Evolutionary conservation across 2,329 filamentous ascomycete species (phyloP).

Genomic region (Neofusicoccum parvum): DNA sequence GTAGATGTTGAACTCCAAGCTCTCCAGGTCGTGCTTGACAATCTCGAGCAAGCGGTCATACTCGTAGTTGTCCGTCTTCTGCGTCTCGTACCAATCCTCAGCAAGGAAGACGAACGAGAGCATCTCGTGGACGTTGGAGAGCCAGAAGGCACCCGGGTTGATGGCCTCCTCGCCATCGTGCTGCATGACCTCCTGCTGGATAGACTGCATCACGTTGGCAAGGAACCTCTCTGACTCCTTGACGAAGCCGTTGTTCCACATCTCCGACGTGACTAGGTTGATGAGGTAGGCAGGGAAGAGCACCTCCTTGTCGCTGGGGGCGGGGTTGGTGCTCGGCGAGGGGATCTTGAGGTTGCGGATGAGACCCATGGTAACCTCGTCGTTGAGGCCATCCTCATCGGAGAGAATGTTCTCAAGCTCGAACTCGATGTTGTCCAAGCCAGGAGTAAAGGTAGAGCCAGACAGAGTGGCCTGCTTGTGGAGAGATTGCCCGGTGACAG

Average conservation of each 20-base stretch:
- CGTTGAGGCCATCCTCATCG: conserved; percentile 93
- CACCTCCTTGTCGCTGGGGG: conserved; percentile 96
- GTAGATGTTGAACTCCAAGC: conserved; percentile 99
- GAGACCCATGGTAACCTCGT: conserved; percentile 93
- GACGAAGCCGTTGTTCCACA: conserved; percentile 99
- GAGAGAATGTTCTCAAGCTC: conserved; percentile 92
- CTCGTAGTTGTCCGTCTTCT: conserved; percentile 99
- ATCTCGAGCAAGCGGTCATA: conserved; percentile 97
- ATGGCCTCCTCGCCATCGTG: conserved; percentile 96
- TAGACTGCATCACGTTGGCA: conserved; percentile 99
- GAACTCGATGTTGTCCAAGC: conserved; percentile 87
- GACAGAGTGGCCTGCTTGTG: conserved; percentile 69
- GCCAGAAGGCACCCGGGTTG: conserved; percentile 97
- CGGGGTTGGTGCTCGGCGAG: conserved; percentile 79
- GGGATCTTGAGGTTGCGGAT: conserved; percentile 98
- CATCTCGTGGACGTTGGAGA: conserved; percentile 99
- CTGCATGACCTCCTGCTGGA: conserved; percentile 99
- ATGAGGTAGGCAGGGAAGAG: conserved; percentile 98
- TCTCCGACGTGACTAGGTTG: conserved; percentile 97
- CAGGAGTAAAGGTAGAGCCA: conserved; percentile 76
- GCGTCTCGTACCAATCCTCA: conserved; percentile 98
- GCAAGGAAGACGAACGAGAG: conserved; percentile 98
- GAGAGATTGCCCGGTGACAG: conserved; percentile 62
- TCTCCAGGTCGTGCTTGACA: conserved; percentile 98
- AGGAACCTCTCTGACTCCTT: conserved; percentile 99